Conservation (phyloP, 2,329 filamentous ascomycete genomes). For the Aspergillus texensis region DNA sequence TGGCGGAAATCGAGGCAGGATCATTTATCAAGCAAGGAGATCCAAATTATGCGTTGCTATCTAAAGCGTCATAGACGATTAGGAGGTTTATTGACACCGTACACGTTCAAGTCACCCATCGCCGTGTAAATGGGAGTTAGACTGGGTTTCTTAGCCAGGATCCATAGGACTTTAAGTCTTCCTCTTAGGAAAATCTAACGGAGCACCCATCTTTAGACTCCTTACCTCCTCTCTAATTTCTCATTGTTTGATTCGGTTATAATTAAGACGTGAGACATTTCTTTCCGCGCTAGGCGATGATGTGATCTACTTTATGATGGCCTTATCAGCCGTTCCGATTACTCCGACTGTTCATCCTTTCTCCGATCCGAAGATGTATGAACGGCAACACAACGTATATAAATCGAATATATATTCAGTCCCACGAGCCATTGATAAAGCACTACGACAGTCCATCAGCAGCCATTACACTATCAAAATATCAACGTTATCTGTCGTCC, state of each 20-base stretch:
- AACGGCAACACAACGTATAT: no score
- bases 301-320: no score
- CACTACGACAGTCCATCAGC: no score
- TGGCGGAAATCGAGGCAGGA: slow-evolving; percentile 30
- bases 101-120: no score
- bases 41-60: slow-evolving; percentile 28
- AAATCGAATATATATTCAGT: no score
- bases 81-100: slow-evolving; percentile 26
- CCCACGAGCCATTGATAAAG: no score
- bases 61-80: slow-evolving; percentile 29
- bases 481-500: no score
- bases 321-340: no score
- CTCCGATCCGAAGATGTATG: no score
- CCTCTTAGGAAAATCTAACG: slow-evolving; percentile 30
- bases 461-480: no score
- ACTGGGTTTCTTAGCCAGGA: slow-evolving; percentile 25
- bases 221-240: background rate
- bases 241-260: background rate
- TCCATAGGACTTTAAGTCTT: slow-evolving; percentile 31
- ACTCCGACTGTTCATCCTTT: no score
- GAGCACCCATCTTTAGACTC: slow-evolving; percentile 28
- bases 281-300: no score
- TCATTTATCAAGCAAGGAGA: slow-evolving; percentile 27
- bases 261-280: background rate
- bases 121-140: slow-evolving; percentile 28